Evolutionary conservation across 192 early-diverging fungal genomes (phyloP).

Genomic region (Backusella australiensis): DNA sequence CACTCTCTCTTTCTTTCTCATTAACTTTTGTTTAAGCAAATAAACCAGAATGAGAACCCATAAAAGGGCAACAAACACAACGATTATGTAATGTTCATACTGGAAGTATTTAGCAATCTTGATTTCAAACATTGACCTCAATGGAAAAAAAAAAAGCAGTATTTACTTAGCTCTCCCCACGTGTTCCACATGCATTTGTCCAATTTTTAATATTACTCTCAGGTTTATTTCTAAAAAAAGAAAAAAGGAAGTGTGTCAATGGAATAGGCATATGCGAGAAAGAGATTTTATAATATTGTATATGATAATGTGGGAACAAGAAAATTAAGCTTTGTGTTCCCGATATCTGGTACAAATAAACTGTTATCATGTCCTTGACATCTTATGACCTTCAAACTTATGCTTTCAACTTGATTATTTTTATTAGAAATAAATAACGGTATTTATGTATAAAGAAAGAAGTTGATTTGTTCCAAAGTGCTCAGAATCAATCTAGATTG

Average conservation of each 20-base stretch:
- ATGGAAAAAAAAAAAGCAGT: background rate
- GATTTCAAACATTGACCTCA: background rate
- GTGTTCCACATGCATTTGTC: background rate
- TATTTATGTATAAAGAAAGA: background rate
- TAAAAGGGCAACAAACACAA: background rate
- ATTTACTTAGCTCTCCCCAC: background rate
- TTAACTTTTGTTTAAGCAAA: background rate
- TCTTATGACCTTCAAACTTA: background rate
- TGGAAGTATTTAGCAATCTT: background rate
- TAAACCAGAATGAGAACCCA: background rate
- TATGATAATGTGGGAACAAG: background rate
- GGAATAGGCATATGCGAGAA: background rate
- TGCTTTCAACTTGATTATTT: background rate
- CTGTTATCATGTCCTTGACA: background rate
- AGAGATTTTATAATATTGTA: background rate
- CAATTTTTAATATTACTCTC: background rate
- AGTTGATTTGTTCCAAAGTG: background rate
- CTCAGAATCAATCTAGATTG: background rate
- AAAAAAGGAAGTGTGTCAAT: background rate
- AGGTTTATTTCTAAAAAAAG: background rate
- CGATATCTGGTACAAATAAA: background rate
- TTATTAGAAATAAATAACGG: background rate
- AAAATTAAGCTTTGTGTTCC: background rate
- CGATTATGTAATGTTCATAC: background rate
- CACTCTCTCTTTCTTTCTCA: background rate